These are phyloP conservation scores for Silene uniflora DNA, from an alignment of 148 eudicot genomes.

Conservation along the genomic window DNA sequence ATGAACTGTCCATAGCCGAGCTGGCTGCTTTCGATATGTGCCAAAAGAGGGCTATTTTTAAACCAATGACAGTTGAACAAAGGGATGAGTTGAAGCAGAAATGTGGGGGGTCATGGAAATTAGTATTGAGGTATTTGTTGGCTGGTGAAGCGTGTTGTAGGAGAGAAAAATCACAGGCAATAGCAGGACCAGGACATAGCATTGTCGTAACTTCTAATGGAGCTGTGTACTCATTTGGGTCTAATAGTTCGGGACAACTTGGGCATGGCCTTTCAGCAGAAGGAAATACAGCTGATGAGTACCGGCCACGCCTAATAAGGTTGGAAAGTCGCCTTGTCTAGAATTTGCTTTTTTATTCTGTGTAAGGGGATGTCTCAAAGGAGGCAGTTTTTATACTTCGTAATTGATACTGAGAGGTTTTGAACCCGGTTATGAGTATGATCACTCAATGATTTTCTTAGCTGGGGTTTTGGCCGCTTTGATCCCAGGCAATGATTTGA, in stretches of 20 bases:
- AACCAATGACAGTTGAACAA: constrained; percentile 59
- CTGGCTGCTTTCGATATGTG: constrained; percentile 93
- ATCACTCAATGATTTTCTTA: too few species aligned
- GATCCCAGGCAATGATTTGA: too few species aligned
- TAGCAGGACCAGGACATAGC: constrained; percentile 94
- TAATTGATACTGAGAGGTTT: too few species aligned
- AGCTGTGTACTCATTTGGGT: constrained; percentile 79
- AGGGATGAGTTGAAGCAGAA: constrained; percentile 48
- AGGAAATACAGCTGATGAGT: constrained; percentile 56
- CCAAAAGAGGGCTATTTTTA: constrained; percentile 73
- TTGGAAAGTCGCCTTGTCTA: constrained; percentile 21
- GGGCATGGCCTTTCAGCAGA: constrained; percentile 76
- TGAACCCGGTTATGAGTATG: too few species aligned
- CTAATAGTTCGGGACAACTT: constrained; percentile 85
- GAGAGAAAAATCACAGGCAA: constrained; percentile 83
- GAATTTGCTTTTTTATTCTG: background rate
- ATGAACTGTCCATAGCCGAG: constrained; percentile 74
- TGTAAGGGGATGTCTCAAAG: too few species aligned
- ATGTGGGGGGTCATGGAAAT: constrained; percentile 96
- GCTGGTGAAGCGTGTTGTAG: constrained; percentile 81
- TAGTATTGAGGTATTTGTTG: constrained; percentile 74
- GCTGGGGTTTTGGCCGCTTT: too few species aligned
- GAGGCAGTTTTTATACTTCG: too few species aligned
- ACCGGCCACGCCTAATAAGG: constrained; percentile 82
- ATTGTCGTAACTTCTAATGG: constrained; percentile 77